Evolutionary conservation across 176 grass and related monocot species (phyloP).

Genomic region (Aegilops sharonensis): DNA sequence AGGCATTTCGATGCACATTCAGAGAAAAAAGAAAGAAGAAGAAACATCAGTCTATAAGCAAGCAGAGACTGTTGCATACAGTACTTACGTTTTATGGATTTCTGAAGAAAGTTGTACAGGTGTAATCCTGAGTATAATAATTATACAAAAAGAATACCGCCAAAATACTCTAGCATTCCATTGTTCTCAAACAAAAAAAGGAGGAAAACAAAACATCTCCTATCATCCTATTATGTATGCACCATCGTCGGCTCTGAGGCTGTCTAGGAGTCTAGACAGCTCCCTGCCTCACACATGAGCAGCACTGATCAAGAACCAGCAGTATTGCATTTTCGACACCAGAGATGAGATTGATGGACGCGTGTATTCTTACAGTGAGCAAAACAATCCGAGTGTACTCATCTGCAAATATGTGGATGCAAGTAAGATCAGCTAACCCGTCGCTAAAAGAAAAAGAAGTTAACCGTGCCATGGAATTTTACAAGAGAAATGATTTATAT

Average conservation of each 20-base stretch:
- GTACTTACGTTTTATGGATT: background rate
- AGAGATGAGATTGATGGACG: background rate
- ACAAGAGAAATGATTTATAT: background rate
- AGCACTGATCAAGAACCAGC: background rate
- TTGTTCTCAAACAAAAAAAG: background rate
- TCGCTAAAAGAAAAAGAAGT: background rate
- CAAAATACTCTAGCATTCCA: background rate
- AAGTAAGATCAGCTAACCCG: background rate
- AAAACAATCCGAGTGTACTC: background rate
- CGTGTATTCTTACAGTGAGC: background rate
- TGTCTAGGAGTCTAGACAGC: background rate
- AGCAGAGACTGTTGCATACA: background rate
- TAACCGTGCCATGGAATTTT: background rate
- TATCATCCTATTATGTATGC: background rate
- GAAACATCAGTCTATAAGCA: too few species aligned
- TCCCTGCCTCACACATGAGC: background rate
- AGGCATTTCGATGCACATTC: too few species aligned
- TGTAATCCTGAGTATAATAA: background rate
- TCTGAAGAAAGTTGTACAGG: conserved; percentile 17
- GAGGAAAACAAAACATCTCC: background rate
- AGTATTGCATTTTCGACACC: background rate
- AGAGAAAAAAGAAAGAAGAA: too few species aligned
- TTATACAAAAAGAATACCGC: background rate
- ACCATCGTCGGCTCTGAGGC: background rate
- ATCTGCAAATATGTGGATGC: conserved; percentile 15